Percentiles rank a stretch among this genome's conserved stretches.
Conservation (phyloP, 2,329 filamentous ascomycete genomes). For the Fusarium beomiforme region DNA sequence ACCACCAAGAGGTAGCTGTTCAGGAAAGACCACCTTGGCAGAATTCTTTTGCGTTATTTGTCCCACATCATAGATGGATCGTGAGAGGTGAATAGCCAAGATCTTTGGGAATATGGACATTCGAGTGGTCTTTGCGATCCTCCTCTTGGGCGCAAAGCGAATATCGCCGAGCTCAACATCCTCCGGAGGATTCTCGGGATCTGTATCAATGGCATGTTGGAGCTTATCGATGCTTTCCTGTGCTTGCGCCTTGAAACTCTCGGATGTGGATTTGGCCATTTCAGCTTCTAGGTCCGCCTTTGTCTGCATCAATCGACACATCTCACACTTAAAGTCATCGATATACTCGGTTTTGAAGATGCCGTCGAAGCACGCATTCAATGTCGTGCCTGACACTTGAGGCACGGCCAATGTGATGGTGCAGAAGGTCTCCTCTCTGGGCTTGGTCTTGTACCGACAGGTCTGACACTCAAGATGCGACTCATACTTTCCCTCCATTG, state of each 20-base stretch:
- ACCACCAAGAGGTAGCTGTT: slow-evolving; percentile 83
- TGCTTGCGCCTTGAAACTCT: slow-evolving; percentile 61
- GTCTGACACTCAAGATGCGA: slow-evolving; percentile 95
- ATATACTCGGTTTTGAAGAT: slow-evolving; percentile 96
- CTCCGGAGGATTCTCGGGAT: slow-evolving; percentile 81
- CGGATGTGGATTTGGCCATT: slow-evolving; percentile 63
- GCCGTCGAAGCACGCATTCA: slow-evolving; percentile 90
- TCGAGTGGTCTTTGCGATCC: slow-evolving; percentile 87
- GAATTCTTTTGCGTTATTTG: slow-evolving; percentile 89
- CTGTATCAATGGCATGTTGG: slow-evolving; percentile 74
- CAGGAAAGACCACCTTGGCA: slow-evolving; percentile 92
- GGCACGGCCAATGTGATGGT: slow-evolving; percentile 93
- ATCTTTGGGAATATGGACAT: slow-evolving; percentile 90
- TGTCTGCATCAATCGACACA: slow-evolving; percentile 87
- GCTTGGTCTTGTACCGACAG: slow-evolving; percentile 89
- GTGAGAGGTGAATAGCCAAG: slow-evolving; percentile 89
- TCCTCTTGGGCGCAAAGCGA: slow-evolving; percentile 79
- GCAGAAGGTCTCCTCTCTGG: slow-evolving; percentile 86
- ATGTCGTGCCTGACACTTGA: slow-evolving; percentile 79
- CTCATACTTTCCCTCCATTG: slow-evolving; percentile 89
- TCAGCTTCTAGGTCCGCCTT: slow-evolving; percentile 71
- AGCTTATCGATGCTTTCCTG: slow-evolving; percentile 72
- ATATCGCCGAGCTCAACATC: slow-evolving; percentile 80
- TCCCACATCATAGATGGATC: slow-evolving; percentile 87
- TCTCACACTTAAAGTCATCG: slow-evolving; percentile 96